Evolutionary conservation across 2,329 filamentous ascomycete genomes (phyloP).

Genomic region (Botryosphaeria dothidea): DNA sequence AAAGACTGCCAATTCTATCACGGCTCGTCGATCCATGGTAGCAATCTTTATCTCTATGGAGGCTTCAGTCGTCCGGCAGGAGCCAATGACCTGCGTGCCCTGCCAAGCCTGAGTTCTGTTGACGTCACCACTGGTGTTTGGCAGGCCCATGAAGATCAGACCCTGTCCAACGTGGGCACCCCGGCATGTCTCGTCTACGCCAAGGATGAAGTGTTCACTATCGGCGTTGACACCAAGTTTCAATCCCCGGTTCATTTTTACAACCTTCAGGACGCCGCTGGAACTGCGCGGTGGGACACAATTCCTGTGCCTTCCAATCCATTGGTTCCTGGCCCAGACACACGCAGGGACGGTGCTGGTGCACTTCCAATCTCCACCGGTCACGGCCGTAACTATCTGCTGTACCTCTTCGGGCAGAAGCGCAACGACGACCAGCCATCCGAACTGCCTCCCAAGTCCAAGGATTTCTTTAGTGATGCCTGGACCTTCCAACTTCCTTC

Average conservation of each 20-base stretch:
- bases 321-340: slow-evolving; percentile 43
- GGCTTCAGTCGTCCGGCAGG: slow-evolving; percentile 27
- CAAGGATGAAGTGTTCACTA: slow-evolving; percentile 41
- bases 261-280: slow-evolving; percentile 27
- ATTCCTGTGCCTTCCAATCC: slow-evolving; percentile 46
- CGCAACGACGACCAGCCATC: slow-evolving; percentile 22
- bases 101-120: slow-evolving; percentile 16
- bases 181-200: slow-evolving; percentile 38
- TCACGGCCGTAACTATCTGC: slow-evolving; percentile 46
- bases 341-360: slow-evolving; percentile 37
- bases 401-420: slow-evolving; percentile 43
- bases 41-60: slow-evolving; percentile 29
- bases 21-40: slow-evolving; percentile 26
- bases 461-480: not conserved
- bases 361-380: slow-evolving; percentile 45
- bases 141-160: slow-evolving; percentile 28
- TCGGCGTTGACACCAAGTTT: slow-evolving; percentile 37
- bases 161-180: slow-evolving; percentile 30
- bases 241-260: slow-evolving; percentile 25
- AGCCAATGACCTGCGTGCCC: slow-evolving; percentile 17
- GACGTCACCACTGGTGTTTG: slow-evolving; percentile 28
- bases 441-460: slow-evolving; percentile 25
- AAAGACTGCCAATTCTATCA: slow-evolving; percentile 21
- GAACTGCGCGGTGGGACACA: slow-evolving; percentile 38
- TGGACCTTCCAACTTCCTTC: slow-evolving; percentile 49